Evolutionary conservation across 202 grass and related monocot genomes (phyloP), one percentile per base, ranked within the genome.

Genomic region (Setaria italica): DNA sequence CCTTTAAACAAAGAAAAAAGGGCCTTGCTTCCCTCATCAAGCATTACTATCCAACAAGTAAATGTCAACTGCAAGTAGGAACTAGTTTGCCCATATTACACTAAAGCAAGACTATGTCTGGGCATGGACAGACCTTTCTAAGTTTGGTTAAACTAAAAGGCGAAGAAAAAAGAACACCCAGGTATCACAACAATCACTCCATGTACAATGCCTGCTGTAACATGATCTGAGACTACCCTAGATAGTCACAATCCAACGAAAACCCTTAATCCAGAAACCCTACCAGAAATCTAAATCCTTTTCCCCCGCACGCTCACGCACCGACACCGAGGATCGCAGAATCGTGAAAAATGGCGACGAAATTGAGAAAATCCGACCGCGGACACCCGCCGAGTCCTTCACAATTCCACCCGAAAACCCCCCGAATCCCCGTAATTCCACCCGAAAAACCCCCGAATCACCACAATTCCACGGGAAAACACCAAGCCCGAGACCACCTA

Each of bases 191-290:
- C 7, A 71, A n/a, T 62, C 15, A 16, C 6, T 55, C 56, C 14
- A 42, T 11, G 25, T 43, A 41, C 1, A 32, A 20, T 1, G 56
- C 8, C 8, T 3, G 62, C 4, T 19, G 48, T 11, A 65, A n/a
- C 7, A 77, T 3, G 19, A 66, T 86, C 46, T 65, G 43, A 63
- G 76, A 54, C 20, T 46, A 80, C 1, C 20, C 53, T 14, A 58
- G 62, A 34, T 37, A 37, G n/a, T 69, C 20, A 19, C 17, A 59
- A 67, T 17, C n/a, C 7, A 6, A 73, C 5, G 12, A 33, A 49
- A 73, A 56, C 81, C 59, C 59, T 66, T 58, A 30, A 50, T 62
- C 47, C 14, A 46, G 21, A 71, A 65, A 78, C 13, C 66, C 30
- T 57, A 57, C 21, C 12, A 21, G 16, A 54, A 78, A 84, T 42